Base-by-base conservation (phyloP, 352 stramenopile genomes). In the Plasmopara viticola region DNA sequence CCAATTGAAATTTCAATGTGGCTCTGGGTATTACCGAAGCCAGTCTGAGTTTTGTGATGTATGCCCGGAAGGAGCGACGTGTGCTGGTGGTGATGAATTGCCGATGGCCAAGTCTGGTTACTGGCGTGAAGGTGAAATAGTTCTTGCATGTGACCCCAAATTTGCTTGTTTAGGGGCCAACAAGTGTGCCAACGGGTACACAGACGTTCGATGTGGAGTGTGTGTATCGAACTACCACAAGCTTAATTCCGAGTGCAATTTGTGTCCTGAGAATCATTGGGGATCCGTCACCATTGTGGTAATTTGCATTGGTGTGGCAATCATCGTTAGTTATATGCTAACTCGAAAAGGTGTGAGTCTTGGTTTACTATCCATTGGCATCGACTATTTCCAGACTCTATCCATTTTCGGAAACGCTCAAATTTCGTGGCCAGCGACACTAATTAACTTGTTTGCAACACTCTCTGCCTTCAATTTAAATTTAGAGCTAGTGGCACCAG, bases 321-420 rank as follows among this genome's bases (percentile, higher is more conserved):
- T 59, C 0, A 58, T 82, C n/a, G 60, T 87, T 30, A 80, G 66
- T 30, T 84, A 78, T 52, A 17, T 86, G 20, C 64, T 87, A 9
- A 83, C 63, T 6, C 68, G 67, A 30, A 80, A 80, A 35, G 72
- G 78, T 44, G 72, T 90, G 39, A 87, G 74, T 51, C 64, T 91
- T 5, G 78, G 75, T 1, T 56, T 94, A 8, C 40, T 95, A 4
- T 84, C 76, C 0, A 91, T 94, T 41, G 84, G 78, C 17, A 74
- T 94, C 25, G 84, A 94, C 56, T 94, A 91, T 74, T 79, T 92
- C 37, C 84, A 95, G 63, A 87, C 90, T 15, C 59, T 95, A 1
- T 78, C 79, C 8, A 84, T 95, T 41, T 92, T 95, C 42, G 78
- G 75, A 6, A 77, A 77, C 43, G 70, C 82, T 5, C 70, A 72